Base-by-base conservation (phyloP, 345 rosid species). In the Arabis alpina region DNA sequence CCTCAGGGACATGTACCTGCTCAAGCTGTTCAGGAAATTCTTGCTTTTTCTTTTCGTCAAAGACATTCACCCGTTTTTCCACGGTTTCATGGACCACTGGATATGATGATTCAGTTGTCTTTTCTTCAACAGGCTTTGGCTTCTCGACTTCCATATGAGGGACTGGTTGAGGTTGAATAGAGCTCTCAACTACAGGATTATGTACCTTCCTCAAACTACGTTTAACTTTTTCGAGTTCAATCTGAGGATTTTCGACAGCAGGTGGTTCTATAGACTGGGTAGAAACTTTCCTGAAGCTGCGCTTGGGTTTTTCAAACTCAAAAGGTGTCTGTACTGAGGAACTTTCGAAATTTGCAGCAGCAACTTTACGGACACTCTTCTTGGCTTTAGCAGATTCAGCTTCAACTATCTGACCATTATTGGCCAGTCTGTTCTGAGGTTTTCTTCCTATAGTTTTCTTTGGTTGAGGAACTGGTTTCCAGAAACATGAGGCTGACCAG, bases 161-260 rank as follows among this genome's bases (percentile, higher is more conserved):
- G 36, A 73, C 93, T 74, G 76, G 66, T 73, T 90, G 92, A 57
- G 88, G 61, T 59, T 73, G 93, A 54, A 79, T 74, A 73, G 86
- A 75, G 76, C 71, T 85, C 60, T 85, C 96, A 47, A 84, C 54
- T 10, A 80, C 79, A 42, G 92, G 96, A 68, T 81, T 88, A 63
- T 88, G 92, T 61, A 93, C 93, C 77, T 85, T 93, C 81, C 98
- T 87, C 87, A 93, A 79, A 80, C 79, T 86, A 24, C 93, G 90
- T 74, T 93, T 93, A 53, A 90, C 93, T 78, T 93, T 93, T 80
- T 93, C 96, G 75, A 93, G 89, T 79, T 88, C 97, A 80, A 47
- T 80, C 69, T 87, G 93, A 60, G 92, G 91, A 80, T 85, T 85
- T 77, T 86, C 98, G 10, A 76, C 87, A 66, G 71, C 77, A 3